Evolutionary conservation across 116 monocot species (phyloP).

Genomic region (Phalaenopsis hybrid): DNA sequence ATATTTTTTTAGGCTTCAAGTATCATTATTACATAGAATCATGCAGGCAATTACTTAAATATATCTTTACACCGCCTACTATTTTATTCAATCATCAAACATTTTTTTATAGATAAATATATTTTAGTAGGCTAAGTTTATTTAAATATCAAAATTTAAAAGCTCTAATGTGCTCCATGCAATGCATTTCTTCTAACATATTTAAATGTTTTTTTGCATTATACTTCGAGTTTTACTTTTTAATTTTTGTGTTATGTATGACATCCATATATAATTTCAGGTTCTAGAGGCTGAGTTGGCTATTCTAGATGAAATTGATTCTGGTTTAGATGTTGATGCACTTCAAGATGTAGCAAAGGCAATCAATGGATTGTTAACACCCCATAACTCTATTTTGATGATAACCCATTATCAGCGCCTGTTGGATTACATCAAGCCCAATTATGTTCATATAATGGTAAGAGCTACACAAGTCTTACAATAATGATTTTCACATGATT

Average conservation of each 20-base stretch:
- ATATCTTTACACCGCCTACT: not conserved
- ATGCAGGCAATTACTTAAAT: too few species aligned
- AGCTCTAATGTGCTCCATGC: not conserved
- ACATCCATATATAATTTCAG: constrained; percentile 27
- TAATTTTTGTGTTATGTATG: not conserved
- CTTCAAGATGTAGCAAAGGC: constrained; percentile 94
- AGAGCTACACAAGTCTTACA: constrained; percentile 8
- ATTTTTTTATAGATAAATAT: not conserved
- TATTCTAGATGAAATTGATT: constrained; percentile 94
- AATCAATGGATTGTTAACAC: constrained; percentile 65
- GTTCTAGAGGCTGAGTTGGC: constrained; percentile 92
- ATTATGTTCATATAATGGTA: constrained; percentile 95
- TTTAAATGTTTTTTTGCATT: not conserved
- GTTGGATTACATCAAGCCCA: constrained; percentile 68
- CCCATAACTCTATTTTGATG: constrained; percentile 76
- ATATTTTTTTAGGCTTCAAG: too few species aligned
- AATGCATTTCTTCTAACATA: not conserved
- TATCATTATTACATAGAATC: too few species aligned
- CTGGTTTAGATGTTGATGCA: constrained; percentile 96
- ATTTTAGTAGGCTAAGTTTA: not conserved
- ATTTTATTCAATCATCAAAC: not conserved
- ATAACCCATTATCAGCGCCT: constrained; percentile 94
- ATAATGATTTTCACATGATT: not conserved
- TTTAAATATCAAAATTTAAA: not conserved
- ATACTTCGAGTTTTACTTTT: not conserved